Evolutionary conservation across 1,139 yeast species (phyloP), one percentile per base, ranked within the genome.

Genomic region (Pichia kudriavzevii): DNA sequence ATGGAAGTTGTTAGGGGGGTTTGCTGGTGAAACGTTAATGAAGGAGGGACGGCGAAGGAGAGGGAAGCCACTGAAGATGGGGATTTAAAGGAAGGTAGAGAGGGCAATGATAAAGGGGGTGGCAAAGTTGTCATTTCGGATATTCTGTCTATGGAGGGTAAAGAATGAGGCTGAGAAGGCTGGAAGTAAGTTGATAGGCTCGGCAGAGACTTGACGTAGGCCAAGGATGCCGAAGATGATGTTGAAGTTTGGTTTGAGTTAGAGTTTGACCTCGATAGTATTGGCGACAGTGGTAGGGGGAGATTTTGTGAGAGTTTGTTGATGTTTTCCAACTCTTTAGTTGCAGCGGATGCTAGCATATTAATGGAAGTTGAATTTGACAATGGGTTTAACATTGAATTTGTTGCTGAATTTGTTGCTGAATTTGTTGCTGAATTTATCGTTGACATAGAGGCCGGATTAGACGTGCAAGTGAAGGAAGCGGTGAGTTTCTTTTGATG

Each of bases 341-440:
- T 72, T 2, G 94, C 94, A 3, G 94, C 93, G 18, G 80, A 72
- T 4, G 93, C 94, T 41, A 83, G 61, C 3, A 81, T 68, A 53
- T 82, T 82, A 55, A 83, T 82, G 11, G 35, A 32, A 9, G 25
- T 27, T 3, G 30, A n/a, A n/a, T n/a, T n/a, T n/a, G n/a, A n/a
- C n/a, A n/a, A n/a, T n/a, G n/a, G n/a, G n/a, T n/a, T n/a, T n/a
- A n/a, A n/a, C n/a, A n/a, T n/a, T n/a, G 32, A 11, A 26, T 28
- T 6, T 4, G 14, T 22, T 27, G 33, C 19, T 18, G 32, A 12
- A 32, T 61, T 64, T 50, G 71, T 69, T 41, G 75, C 73, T 45
- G 84, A 65, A 43, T 88, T 66, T 14, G 52, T 39, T 3, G 52
- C 28, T 72, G 70, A 60, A 69, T 39, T 40, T 10, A 54, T 48